Evolutionary conservation across 306 rosid genomes (phyloP).

Genomic region (Luffa aegyptiaca): DNA sequence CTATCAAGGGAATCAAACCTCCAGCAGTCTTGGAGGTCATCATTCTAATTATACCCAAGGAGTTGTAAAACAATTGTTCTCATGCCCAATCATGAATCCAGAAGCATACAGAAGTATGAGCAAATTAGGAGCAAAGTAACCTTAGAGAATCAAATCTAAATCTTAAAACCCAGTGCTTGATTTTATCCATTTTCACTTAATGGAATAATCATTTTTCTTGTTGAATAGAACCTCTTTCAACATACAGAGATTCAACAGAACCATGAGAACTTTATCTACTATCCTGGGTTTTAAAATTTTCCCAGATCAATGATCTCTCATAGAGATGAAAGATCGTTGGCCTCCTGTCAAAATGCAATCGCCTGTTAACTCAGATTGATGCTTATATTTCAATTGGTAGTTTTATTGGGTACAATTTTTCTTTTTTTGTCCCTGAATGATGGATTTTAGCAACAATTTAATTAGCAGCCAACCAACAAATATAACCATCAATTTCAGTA

Average conservation of each 20-base stretch:
- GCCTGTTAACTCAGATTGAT: background rate
- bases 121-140: background rate
- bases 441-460: background rate
- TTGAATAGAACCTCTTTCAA: background rate
- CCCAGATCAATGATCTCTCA: background rate
- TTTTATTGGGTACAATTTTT: background rate
- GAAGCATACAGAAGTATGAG: background rate
- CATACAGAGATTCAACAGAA: background rate
- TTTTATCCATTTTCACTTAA: background rate
- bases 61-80: background rate
- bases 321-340: background rate
- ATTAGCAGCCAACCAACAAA: background rate
- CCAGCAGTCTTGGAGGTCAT: background rate
- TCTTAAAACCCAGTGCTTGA: background rate
- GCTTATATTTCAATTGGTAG: background rate
- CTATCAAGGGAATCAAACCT: constrained; percentile 2
- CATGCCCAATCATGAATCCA: background rate
- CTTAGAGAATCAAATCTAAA: background rate
- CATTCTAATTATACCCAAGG: background rate
- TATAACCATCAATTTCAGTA: background rate
- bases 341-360: constrained; percentile 1
- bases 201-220: background rate
- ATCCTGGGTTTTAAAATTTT: background rate
- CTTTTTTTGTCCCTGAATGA: background rate
- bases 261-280: background rate